These are phyloP conservation scores for Sporisorium scitamineum DNA, from an alignment of 1,284 basidiomycete genomes.

Conservation along the genomic window DNA sequence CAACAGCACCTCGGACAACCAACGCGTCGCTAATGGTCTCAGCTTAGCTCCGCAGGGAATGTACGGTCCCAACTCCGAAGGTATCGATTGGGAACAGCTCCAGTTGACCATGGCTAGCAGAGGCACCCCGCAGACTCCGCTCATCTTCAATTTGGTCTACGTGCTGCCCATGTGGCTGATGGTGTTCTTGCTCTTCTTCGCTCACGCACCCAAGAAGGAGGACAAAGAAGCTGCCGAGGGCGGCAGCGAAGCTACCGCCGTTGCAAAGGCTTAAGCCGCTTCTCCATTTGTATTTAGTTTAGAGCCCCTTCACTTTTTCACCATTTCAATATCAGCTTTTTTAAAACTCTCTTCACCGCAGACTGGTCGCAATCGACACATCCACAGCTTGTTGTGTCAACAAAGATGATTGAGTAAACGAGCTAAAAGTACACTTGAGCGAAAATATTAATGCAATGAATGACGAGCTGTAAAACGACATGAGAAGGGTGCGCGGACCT, in stretches of 20 bases:
- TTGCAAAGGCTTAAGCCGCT: conserved; percentile 28
- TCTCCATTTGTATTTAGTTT: neutral
- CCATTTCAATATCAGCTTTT: no score
- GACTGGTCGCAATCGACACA: no score
- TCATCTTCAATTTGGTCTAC: conserved; percentile 58
- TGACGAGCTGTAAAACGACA: no score
- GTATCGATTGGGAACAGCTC: conserved; percentile 54
- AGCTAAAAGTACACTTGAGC: conserved; percentile 19
- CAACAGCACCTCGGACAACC: conserved; percentile 24
- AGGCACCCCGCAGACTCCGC: conserved; percentile 45
- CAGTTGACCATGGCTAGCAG: conserved; percentile 52
- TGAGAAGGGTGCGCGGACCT: no score
- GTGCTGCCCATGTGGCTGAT: conserved; percentile 57
- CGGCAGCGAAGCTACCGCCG: conserved; percentile 10
- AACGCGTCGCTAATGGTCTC: conserved; percentile 32
- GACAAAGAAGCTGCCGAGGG: neutral
- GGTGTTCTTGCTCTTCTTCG: conserved; percentile 57
- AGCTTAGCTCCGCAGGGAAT: conserved; percentile 50
- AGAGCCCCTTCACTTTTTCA: no score
- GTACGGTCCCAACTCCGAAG: conserved; percentile 47
- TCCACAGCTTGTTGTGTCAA: no score
- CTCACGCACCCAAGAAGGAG: conserved; percentile 46
- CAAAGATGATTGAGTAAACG: neutral
- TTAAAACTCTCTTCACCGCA: no score
- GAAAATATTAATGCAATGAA: neutral